These are phyloP conservation scores for Juglanconis oblonga DNA, from an alignment of 2,329 filamentous ascomycete genomes.

Conservation along the genomic window DNA sequence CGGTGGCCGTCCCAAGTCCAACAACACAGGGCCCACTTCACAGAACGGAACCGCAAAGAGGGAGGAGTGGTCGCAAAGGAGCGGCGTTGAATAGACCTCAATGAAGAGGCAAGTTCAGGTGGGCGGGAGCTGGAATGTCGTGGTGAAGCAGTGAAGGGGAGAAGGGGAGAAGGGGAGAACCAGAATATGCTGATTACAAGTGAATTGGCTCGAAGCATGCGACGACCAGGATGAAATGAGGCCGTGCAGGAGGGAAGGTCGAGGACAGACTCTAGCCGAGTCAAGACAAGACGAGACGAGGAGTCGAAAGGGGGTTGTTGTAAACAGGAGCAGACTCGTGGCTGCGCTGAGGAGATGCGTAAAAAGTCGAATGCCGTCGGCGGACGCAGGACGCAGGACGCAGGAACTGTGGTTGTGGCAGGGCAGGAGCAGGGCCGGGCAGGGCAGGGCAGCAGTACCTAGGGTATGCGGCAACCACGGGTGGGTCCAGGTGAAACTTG, in stretches of 20 bases:
- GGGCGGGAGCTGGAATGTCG: neutral
- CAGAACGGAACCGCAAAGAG: neutral
- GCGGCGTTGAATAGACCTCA: neutral
- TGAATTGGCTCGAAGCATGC: slow-evolving; percentile 5
- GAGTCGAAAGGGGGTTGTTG: slow-evolving; percentile 2
- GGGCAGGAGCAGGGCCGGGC: neutral
- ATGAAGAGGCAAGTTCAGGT: neutral
- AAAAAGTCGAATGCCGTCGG: slow-evolving; percentile 11
- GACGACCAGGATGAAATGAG: slow-evolving; percentile 1
- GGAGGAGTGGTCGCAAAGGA: neutral
- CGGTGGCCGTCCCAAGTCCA: slow-evolving; percentile 5
- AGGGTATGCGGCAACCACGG: neutral
- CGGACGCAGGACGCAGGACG: neutral
- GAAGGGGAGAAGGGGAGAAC: neutral
- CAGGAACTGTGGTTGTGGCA: slow-evolving; percentile 1
- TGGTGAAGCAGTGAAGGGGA: slow-evolving; percentile 9
- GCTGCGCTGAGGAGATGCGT: neutral
- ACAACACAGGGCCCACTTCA: slow-evolving; percentile 9
- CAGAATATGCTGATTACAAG: slow-evolving; percentile 10
- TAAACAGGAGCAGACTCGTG: no score
- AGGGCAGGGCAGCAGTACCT: neutral
- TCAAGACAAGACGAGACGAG: neutral
- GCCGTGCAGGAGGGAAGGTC: neutral
- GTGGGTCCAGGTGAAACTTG: slow-evolving; percentile 15
- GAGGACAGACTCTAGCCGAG: neutral